Conservation (phyloP, 2,329 filamentous ascomycete species). For the Lecanicillium sp. region DNA sequence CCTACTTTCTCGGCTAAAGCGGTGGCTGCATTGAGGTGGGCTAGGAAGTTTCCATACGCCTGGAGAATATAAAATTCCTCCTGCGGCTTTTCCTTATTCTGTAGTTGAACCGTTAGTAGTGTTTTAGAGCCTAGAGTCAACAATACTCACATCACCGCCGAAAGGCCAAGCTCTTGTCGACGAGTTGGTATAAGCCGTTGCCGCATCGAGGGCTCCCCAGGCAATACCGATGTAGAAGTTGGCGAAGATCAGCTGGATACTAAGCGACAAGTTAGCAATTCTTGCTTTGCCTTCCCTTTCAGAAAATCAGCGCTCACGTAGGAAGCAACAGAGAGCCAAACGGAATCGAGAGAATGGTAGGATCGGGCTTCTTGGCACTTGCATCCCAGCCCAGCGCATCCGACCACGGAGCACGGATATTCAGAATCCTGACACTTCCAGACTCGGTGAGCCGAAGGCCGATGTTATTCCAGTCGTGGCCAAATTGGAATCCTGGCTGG, state of each 20-base stretch:
- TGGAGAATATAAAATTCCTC: constrained; percentile 63
- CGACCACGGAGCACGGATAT: constrained; percentile 50
- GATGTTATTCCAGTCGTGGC: constrained; percentile 60
- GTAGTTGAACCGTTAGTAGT: background rate
- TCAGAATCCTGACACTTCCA: constrained; percentile 53
- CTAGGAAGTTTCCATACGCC: constrained; percentile 58
- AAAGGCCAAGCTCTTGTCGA: constrained; percentile 58
- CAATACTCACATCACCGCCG: constrained; percentile 46
- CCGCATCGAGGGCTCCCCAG: constrained; percentile 49
- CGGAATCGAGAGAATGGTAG: constrained; percentile 43
- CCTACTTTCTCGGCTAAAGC: constrained; percentile 53
- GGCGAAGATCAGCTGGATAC: constrained; percentile 59
- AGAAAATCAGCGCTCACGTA: constrained; percentile 31
- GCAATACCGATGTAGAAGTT: constrained; percentile 63
- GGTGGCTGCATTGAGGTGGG: constrained; percentile 54
- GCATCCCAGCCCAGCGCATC: constrained; percentile 58
- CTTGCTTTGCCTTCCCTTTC: fast-evolving
- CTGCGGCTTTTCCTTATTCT: constrained; percentile 48
- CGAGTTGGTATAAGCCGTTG: constrained; percentile 49
- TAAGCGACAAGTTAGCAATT: constrained; percentile 16
- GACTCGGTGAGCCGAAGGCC: constrained; percentile 59
- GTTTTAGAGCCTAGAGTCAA: background rate
- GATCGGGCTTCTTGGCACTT: constrained; percentile 42
- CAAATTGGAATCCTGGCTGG: constrained; percentile 52
- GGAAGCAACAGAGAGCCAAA: constrained; percentile 55